Conservation (phyloP, 2,329 filamentous ascomycete species). For the Aspergillus transmontanensis region DNA sequence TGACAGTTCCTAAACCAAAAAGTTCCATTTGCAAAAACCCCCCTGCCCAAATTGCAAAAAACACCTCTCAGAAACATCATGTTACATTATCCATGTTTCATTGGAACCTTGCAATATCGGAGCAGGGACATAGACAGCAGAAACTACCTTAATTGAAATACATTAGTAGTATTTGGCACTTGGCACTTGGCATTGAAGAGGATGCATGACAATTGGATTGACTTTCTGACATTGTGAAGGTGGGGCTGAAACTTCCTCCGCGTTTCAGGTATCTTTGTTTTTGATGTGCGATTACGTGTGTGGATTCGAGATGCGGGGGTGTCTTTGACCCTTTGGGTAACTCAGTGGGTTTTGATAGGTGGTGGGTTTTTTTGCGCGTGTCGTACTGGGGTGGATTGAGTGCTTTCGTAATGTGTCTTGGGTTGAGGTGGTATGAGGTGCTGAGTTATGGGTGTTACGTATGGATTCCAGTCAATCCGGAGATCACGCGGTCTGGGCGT, state of each 20-base stretch:
- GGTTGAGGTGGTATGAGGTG: background rate
- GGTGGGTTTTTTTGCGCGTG: background rate
- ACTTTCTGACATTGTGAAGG: background rate
- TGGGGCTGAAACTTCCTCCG: background rate
- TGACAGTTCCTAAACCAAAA: background rate
- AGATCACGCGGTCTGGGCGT: background rate
- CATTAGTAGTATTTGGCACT: no score
- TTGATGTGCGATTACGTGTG: background rate
- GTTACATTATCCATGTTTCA: background rate
- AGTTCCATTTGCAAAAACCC: background rate
- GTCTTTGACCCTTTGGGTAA: background rate
- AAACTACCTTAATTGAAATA: no score
- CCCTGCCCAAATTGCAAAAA: background rate
- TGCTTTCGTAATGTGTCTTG: background rate
- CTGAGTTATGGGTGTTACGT: background rate
- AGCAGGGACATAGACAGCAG: no score
- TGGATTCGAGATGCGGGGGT: background rate
- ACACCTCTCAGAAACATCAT: background rate
- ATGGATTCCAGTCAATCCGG: background rate
- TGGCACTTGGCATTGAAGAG: background rate
- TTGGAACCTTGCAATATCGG: background rate
- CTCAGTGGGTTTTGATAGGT: background rate
- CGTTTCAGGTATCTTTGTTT: conserved; percentile 1
- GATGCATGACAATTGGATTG: background rate
- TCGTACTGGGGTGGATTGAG: background rate